Evolutionary conservation across 352 stramenopile species (phyloP).

Genomic region (Globisporangium carolinianum): DNA sequence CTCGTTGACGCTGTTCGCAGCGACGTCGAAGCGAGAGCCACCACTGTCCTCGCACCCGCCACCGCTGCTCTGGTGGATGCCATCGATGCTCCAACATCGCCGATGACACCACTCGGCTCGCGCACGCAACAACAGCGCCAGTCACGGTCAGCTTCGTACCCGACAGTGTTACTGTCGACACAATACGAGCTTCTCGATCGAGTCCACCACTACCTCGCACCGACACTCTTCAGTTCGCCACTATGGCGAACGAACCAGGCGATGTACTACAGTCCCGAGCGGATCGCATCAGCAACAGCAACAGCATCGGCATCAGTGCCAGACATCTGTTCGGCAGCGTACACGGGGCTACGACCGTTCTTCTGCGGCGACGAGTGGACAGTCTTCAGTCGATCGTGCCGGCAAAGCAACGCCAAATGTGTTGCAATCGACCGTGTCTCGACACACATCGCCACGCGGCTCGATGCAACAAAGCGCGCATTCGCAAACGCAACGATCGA

Average conservation of each 20-base stretch:
- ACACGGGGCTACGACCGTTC: constrained; percentile 3
- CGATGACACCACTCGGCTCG: too few species aligned
- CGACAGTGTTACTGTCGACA: background rate
- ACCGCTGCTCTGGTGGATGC: too few species aligned
- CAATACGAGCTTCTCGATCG: constrained; percentile 6
- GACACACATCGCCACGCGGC: background rate
- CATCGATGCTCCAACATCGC: too few species aligned
- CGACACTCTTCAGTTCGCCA: constrained; percentile 1
- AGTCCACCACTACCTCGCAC: constrained; percentile 10
- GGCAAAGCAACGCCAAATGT: background rate
- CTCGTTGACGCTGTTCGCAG: background rate
- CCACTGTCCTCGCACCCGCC: too few species aligned
- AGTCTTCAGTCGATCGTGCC: constrained; percentile 1
- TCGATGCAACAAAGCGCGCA: background rate
- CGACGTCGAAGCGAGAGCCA: background rate
- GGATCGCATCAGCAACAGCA: background rate
- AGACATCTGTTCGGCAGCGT: constrained; percentile 8
- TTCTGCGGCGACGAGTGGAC: constrained; percentile 10
- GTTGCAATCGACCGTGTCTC: background rate
- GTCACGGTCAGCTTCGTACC: background rate
- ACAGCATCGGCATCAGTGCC: background rate
- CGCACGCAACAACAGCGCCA: background rate
- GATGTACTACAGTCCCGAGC: constrained; percentile 1
- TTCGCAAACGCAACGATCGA: constrained; percentile 8
- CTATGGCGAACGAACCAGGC: constrained; percentile 5